Evolutionary conservation across 345 rosid genomes (phyloP).

Genomic region (Eucalyptus decipiens): DNA sequence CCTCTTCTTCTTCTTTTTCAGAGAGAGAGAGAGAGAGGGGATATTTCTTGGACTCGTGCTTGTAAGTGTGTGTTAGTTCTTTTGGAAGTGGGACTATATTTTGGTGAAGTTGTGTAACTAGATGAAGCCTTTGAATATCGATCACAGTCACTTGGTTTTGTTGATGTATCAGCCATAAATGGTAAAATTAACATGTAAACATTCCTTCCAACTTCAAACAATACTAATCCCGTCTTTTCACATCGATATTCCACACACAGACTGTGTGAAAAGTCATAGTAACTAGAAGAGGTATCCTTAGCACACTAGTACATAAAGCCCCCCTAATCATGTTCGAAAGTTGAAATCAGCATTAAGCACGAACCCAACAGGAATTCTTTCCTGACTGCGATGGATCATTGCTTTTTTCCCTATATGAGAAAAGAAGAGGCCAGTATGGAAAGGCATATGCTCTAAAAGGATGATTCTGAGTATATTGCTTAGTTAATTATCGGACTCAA

Average conservation of each 20-base stretch:
- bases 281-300: background rate
- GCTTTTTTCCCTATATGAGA: background rate
- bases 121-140: background rate
- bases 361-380: background rate
- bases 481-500: background rate
- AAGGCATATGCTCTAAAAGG: conserved; percentile 1
- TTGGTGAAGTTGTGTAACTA: background rate
- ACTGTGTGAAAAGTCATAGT: background rate
- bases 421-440: conserved; percentile 18
- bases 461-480: background rate
- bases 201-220: background rate
- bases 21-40: background rate
- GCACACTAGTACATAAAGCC: background rate
- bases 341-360: background rate
- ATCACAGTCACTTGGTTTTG: background rate
- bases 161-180: background rate
- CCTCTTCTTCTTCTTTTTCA: background rate
- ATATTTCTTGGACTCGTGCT: background rate
- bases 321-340: background rate
- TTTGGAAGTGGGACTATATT: background rate
- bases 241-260: background rate
- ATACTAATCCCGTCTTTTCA: background rate
- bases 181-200: background rate
- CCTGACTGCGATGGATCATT: conserved; percentile 5
- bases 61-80: background rate